A percentile compares a stretch with the other conserved stretches of the same genome.
Evolutionary conservation across 2,329 filamentous ascomycete genomes (phyloP).

Genomic region (Clarireedia hainanense): DNA sequence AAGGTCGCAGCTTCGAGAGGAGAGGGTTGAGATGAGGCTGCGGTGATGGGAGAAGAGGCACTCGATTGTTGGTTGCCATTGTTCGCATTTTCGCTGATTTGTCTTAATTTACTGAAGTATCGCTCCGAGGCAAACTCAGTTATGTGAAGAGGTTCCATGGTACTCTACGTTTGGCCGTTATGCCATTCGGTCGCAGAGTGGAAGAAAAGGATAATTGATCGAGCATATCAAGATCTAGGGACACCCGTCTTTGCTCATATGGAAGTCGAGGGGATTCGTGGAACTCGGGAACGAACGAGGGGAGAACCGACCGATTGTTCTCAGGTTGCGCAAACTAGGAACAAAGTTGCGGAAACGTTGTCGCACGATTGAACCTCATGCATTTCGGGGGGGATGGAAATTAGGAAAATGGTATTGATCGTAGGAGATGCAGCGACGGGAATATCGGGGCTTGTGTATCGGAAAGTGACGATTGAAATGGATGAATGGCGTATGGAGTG

Average conservation of each 20-base stretch:
- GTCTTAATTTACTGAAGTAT: conserved; percentile 54
- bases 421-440: too few relatives aligned
- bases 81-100: conserved; percentile 39
- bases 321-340: conserved; percentile 17
- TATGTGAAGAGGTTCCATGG: conserved; percentile 54
- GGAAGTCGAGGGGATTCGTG: neutral
- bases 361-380: conserved; percentile 22
- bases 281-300: neutral
- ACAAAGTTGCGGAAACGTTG: conserved; percentile 12
- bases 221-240: conserved; percentile 24
- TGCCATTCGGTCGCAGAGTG: conserved; percentile 26
- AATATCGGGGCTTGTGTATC: too few relatives aligned
- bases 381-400: conserved; percentile 17
- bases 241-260: conserved; percentile 14
- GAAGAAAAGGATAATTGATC: conserved; percentile 16
- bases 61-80: conserved; percentile 28
- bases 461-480: too few relatives aligned
- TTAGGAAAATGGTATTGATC: too few relatives aligned
- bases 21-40: conserved; percentile 4
- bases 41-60: conserved; percentile 1
- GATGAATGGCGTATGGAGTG: too few relatives aligned
- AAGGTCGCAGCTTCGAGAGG: conserved; percentile 21
- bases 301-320: conserved; percentile 9
- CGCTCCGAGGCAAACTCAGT: conserved; percentile 60
- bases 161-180: conserved; percentile 24